phyloP scores from a whole-genome alignment of 2,329 filamentous ascomycete genomes.

The Tolypocladium nubicola region DNA sequence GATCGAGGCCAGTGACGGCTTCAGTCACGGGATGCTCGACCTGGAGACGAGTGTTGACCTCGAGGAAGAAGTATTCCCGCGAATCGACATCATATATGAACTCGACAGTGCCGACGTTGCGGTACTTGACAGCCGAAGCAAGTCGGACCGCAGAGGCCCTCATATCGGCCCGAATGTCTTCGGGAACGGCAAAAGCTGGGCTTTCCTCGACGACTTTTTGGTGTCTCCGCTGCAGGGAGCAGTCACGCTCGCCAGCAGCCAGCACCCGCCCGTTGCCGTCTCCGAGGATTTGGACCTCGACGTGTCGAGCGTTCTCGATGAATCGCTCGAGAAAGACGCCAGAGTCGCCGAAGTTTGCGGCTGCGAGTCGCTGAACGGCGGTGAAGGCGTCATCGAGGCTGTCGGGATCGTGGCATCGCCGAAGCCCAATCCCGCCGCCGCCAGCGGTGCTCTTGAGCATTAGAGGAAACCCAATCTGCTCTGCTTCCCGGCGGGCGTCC shows the following conservation, averaged over 20 bases:
- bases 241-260: constrained; percentile 35
- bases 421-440: constrained; percentile 34
- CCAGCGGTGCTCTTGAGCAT: constrained; percentile 39
- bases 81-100: constrained; percentile 30
- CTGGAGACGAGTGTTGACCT: constrained; percentile 37
- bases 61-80: constrained; percentile 32
- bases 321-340: constrained; percentile 32
- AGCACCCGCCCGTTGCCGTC: constrained; percentile 29
- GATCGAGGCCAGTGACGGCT: constrained; percentile 62
- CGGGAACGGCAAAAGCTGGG: constrained; percentile 23
- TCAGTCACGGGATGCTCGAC: constrained; percentile 51
- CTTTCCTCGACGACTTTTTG: constrained; percentile 42
- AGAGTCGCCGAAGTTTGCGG: constrained; percentile 29
- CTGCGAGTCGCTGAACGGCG: constrained; percentile 25
- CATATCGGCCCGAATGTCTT: constrained; percentile 21
- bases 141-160: constrained; percentile 23
- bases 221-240: constrained; percentile 38
- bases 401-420: constrained; percentile 20
- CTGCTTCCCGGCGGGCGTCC: constrained; percentile 16
- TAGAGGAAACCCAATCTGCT: constrained; percentile 24
- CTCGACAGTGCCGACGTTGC: constrained; percentile 32
- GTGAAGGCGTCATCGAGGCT: constrained; percentile 21
- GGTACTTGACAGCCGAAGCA: constrained; percentile 25
- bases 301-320: constrained; percentile 28
- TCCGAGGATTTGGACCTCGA: constrained; percentile 40